phyloP scores from a whole-genome alignment of 2,329 filamentous ascomycete genomes.

The Aspergillus pseudoglaucus region DNA sequence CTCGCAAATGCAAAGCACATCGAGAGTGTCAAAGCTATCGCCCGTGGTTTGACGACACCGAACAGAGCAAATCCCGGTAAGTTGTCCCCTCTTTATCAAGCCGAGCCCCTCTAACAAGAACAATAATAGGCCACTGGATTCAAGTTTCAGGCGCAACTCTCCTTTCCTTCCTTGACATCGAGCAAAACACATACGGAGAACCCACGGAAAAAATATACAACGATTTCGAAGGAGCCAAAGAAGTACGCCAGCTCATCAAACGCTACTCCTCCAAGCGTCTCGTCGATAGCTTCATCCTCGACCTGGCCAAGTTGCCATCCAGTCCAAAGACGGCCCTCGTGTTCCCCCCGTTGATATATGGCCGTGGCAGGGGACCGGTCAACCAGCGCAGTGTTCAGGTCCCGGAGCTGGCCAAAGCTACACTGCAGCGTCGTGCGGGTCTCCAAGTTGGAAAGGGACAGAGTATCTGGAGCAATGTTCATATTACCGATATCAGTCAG shows the following conservation, averaged over 20 bases:
- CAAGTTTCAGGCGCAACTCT: constrained; percentile 37
- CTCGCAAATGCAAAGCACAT: constrained; percentile 29
- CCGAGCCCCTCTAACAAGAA: background rate
- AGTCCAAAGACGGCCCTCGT: constrained; percentile 53
- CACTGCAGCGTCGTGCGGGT: constrained; percentile 43
- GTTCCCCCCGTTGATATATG: constrained; percentile 58
- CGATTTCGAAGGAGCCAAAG: constrained; percentile 27
- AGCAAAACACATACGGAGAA: constrained; percentile 25
- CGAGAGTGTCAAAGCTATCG: constrained; percentile 29
- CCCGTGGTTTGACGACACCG: constrained; percentile 14
- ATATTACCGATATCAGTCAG: constrained; percentile 52
- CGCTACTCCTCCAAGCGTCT: constrained; percentile 51
- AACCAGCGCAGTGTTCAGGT: constrained; percentile 49
- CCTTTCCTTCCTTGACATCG: constrained; percentile 30
- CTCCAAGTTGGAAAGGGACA: constrained; percentile 51
- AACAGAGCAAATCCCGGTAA: constrained; percentile 3
- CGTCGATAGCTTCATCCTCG: constrained; percentile 61
- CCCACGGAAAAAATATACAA: constrained; percentile 26
- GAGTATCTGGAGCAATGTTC: constrained; percentile 54
- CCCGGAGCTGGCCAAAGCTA: constrained; percentile 37
- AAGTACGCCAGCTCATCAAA: constrained; percentile 24
- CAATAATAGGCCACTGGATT: constrained; percentile 25
- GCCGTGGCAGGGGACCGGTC: constrained; percentile 43
- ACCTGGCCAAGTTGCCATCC: constrained; percentile 28
- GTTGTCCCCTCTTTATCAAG: background rate